Percentiles rank a stretch among this genome's conserved stretches.
Conservation (phyloP, 768 basidiomycete genomes). For the Boletus sp. region DNA sequence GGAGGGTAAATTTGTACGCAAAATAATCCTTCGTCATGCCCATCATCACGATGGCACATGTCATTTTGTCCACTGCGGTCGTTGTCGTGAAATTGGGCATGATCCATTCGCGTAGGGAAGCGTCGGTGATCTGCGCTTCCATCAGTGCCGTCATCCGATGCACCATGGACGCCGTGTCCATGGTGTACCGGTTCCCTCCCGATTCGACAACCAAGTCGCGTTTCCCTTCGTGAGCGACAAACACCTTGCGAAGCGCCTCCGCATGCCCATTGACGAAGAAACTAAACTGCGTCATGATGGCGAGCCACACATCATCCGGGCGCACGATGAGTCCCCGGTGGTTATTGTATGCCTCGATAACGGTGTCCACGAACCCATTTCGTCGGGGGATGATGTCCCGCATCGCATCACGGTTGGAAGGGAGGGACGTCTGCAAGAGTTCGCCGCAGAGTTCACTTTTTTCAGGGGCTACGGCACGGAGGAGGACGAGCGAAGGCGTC, state of each 20-base stretch:
- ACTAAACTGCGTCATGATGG: constrained; percentile 36
- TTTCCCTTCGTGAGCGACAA: constrained; percentile 26
- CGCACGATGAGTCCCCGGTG: constrained; percentile 40
- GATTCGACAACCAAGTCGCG: constrained; percentile 27
- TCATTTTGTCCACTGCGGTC: constrained; percentile 35
- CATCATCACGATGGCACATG: constrained; percentile 42
- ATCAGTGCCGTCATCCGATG: constrained; percentile 20
- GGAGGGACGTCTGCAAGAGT: constrained; percentile 31
- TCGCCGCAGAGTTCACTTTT: constrained; percentile 21
- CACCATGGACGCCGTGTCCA: constrained; percentile 34
- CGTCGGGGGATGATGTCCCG: constrained; percentile 29
- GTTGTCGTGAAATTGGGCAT: constrained; percentile 45
- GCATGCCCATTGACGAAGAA: constrained; percentile 39
- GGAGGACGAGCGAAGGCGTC: constrained; percentile 18
- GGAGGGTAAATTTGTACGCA: constrained; percentile 27
- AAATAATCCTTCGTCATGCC: constrained; percentile 42
- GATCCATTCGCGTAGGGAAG: constrained; percentile 37
- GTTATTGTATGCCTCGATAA: constrained; percentile 34
- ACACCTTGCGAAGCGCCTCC: constrained; percentile 31
- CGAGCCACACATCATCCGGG: constrained; percentile 48
- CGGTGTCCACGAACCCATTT: constrained; percentile 37
- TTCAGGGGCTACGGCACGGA: constrained; percentile 19
- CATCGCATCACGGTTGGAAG: constrained; percentile 11
- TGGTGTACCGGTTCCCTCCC: constrained; percentile 14
- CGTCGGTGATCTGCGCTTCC: constrained; percentile 21